Evolutionary conservation across 2,329 filamentous ascomycete species (phyloP), one percentile per base, ranked within the genome.

Genomic region (Alternaria triticina): DNA sequence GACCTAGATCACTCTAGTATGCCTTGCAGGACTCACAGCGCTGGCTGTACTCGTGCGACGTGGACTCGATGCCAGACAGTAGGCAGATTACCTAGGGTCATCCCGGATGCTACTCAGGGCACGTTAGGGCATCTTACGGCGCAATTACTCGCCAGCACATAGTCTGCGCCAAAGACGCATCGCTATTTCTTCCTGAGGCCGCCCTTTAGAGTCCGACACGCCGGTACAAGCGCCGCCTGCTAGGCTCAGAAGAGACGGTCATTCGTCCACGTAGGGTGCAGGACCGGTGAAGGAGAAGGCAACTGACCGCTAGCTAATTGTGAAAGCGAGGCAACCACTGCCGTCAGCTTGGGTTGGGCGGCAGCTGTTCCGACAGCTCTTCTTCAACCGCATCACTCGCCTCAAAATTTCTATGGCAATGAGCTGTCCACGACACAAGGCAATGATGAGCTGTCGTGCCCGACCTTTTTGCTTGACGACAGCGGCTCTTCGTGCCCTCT

Each of bases 281-380:
- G 46, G 33, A 54, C 36, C 57, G 57, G 57, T 59, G 36, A 45
- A 20, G 13, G 13, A 45, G 15, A 46, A 59, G 57, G 49, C 40
- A 54, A 30, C 20, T 33, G n/a, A 36, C 20, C 36, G 30, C 25
- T 47, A 28, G 17, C 23, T 33, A 17, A 23, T 22, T 13, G 17
- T 5, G 12, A 12, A 12, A n/a, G 45, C 47, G 13, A 33, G 47
- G 47, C 47, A 45, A 13, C 22, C 9, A 12, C 11, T 25, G 6
- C 20, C 25, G 13, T 33, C 17, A 23, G 17, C 36, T 45, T n/a
- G 9, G 47, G 20, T 11, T 20, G 47, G 10, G 15, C 27, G 22
- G 46, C 9, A 51, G 5, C 17, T 3, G 22, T n/a, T 12, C 22
- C 27, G 36, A 54, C 5, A 54, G 13, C 9, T 4, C 45, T 11